Conservation (phyloP, 306 rosid genomes). For the Citrullus colocynthis region DNA sequence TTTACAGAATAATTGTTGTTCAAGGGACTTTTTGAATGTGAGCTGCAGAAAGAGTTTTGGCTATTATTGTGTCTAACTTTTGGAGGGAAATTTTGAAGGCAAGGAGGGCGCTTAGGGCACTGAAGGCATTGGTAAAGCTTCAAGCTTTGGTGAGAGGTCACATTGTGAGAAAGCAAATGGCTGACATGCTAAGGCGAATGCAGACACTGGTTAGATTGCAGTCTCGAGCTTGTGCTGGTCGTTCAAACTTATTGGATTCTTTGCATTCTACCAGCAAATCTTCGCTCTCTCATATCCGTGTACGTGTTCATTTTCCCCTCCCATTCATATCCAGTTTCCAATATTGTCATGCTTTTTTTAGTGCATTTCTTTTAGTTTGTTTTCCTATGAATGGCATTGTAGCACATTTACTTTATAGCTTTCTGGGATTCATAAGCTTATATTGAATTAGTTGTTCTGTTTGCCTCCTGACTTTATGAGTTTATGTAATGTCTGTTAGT, state of each 20-base stretch:
- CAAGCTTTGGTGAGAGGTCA: slow-evolving; percentile 91
- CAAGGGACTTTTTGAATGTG: not conserved
- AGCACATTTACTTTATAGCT: not conserved
- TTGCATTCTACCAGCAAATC: slow-evolving; percentile 39
- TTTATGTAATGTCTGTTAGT: not conserved
- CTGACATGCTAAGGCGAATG: slow-evolving; percentile 89
- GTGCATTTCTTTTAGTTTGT: not conserved
- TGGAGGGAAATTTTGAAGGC: slow-evolving; percentile 39
- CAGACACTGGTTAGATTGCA: slow-evolving; percentile 84
- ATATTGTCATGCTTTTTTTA: not conserved
- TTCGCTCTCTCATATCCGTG: slow-evolving; percentile 36
- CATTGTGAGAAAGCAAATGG: slow-evolving; percentile 77
- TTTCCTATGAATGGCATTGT: not conserved
- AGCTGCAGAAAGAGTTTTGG: not conserved
- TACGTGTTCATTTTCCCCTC: slow-evolving; percentile 17
- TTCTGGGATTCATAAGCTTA: not conserved
- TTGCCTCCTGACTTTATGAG: not conserved
- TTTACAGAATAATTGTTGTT: not conserved
- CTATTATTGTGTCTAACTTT: not conserved
- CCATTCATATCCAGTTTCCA: not conserved
- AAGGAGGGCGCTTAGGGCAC: slow-evolving; percentile 88
- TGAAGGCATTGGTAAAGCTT: slow-evolving; percentile 80
- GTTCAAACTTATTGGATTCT: slow-evolving; percentile 36
- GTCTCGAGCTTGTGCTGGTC: slow-evolving; percentile 60
- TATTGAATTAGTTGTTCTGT: not conserved